phyloP scores from a whole-genome alignment of 495 filamentous ascomycete species.

The Tuber microsphaerosporum region DNA sequence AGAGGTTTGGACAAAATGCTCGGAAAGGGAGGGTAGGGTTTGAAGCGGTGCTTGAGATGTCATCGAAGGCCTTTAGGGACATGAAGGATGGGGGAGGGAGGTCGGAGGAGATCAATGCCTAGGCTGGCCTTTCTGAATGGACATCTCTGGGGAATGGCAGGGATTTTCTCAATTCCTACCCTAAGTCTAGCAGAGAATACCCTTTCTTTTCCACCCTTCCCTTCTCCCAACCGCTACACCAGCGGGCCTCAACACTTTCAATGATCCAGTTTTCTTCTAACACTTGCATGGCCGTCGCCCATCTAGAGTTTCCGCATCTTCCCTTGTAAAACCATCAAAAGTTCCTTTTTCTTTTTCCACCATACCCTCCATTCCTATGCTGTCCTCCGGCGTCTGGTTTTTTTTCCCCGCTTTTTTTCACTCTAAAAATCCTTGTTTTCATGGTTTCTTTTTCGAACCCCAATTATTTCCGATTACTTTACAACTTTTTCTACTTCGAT shows the following conservation, averaged over 20 bases:
- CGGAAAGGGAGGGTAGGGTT: constrained; percentile 83
- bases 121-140: neutral
- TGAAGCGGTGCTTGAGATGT: constrained; percentile 89
- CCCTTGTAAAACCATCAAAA: neutral
- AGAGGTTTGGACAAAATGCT: constrained; percentile 85
- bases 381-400: neutral
- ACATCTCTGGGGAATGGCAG: neutral
- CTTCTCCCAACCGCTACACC: neutral
- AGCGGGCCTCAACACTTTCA: neutral
- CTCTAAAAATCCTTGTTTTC: no score
- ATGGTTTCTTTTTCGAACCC: neutral
- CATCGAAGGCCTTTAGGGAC: constrained; percentile 82
- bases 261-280: neutral
- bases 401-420: neutral
- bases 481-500: neutral
- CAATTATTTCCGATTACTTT: neutral
- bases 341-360: neutral
- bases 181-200: neutral
- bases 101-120: constrained; percentile 17
- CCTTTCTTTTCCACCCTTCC: neutral
- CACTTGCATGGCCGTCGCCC: no score
- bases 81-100: constrained; percentile 53
- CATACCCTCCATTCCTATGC: neutral
- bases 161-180: neutral
- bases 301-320: neutral